These are phyloP conservation scores for Silene vulgaris DNA, from an alignment of 179 eudicot genomes.

Conservation along the genomic window DNA sequence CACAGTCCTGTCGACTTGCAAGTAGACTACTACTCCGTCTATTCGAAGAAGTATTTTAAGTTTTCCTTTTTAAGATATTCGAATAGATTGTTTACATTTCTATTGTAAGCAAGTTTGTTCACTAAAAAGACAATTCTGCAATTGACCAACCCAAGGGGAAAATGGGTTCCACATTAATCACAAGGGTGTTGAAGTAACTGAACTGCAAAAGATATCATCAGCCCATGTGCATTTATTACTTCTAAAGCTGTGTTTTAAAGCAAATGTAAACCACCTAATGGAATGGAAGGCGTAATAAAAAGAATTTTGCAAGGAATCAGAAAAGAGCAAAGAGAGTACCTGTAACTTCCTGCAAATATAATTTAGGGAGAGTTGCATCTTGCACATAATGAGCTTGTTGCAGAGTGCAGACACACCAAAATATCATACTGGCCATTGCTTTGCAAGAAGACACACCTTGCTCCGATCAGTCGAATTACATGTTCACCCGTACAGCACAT, in stretches of 20 bases:
- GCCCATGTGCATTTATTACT: background rate
- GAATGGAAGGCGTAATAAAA: background rate
- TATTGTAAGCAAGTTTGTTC: too few species aligned
- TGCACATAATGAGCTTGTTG: background rate
- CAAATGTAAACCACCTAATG: background rate
- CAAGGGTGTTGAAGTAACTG: too few species aligned
- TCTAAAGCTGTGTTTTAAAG: background rate
- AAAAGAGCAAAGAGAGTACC: constrained; percentile 7
- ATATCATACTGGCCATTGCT: background rate
- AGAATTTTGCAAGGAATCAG: background rate
- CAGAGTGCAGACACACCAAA: background rate
- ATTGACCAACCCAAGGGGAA: too few species aligned
- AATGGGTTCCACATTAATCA: too few species aligned
- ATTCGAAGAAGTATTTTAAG: too few species aligned
- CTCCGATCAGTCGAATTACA: background rate
- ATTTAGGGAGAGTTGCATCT: background rate
- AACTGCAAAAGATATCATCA: too few species aligned
- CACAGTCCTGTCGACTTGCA: background rate
- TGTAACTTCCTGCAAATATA: background rate
- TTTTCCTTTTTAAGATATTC: too few species aligned
- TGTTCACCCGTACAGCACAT: background rate
- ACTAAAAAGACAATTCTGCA: too few species aligned
- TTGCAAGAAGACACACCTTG: background rate
- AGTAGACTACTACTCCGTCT: background rate
- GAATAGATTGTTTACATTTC: too few species aligned